Percentiles rank a stretch among this genome's conserved stretches.
phyloP scores from a whole-genome alignment of 345 rosid genomes.

The Aurinia saxatilis region DNA sequence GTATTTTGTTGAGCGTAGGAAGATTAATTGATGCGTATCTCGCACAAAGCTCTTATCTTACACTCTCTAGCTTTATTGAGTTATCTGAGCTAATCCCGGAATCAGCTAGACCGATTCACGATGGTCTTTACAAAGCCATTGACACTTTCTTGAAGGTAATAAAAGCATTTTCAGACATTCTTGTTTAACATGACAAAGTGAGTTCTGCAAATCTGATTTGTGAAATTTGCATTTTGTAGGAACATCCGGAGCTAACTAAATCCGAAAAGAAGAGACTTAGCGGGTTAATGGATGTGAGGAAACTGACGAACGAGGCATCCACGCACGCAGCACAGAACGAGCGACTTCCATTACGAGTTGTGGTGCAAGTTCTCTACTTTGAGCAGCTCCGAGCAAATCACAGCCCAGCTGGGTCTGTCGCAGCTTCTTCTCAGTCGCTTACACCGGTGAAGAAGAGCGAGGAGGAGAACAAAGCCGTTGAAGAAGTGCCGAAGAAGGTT shows the following conservation, averaged over 20 bases:
- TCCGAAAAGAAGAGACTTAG: slow-evolving; percentile 70
- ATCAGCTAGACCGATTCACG: slow-evolving; percentile 66
- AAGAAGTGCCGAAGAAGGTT: slow-evolving; percentile 36
- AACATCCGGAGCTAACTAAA: slow-evolving; percentile 58
- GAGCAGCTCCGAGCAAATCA: slow-evolving; percentile 72
- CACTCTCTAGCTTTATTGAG: slow-evolving; percentile 44
- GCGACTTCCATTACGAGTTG: slow-evolving; percentile 73
- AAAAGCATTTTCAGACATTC: neutral
- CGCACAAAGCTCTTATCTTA: slow-evolving; percentile 36
- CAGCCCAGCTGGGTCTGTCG: slow-evolving; percentile 32
- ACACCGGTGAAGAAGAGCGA: slow-evolving; percentile 39
- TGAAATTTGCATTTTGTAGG: slow-evolving; percentile 35
- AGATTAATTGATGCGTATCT: slow-evolving; percentile 68
- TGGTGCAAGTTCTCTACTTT: slow-evolving; percentile 84
- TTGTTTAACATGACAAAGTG: neutral
- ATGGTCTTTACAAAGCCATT: slow-evolving; percentile 76
- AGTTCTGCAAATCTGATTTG: neutral
- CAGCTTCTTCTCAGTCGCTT: slow-evolving; percentile 18
- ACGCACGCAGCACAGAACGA: slow-evolving; percentile 90
- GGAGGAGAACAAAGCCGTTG: slow-evolving; percentile 29
- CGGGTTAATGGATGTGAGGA: slow-evolving; percentile 73
- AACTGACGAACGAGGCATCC: slow-evolving; percentile 61
- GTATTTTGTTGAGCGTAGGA: slow-evolving; percentile 53
- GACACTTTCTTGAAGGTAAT: slow-evolving; percentile 71
- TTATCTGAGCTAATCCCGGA: slow-evolving; percentile 56